Evolutionary conservation across 345 rosid genomes (phyloP).

Genomic region (Camelina laxa): DNA sequence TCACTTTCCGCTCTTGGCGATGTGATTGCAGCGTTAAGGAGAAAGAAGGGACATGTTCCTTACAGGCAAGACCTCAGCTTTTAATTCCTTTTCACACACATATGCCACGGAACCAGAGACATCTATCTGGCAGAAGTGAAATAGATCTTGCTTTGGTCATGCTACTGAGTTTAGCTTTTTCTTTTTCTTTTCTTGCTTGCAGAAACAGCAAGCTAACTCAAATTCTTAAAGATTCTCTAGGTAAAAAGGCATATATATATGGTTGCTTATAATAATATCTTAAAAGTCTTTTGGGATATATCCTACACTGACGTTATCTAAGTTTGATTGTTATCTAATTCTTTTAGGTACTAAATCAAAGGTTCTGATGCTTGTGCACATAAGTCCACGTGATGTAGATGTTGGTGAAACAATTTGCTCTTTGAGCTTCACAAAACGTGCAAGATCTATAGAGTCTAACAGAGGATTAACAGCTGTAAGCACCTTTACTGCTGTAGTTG

Average conservation of each 20-base stretch:
- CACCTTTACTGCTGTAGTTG: background rate
- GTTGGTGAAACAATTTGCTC: conserved; percentile 85
- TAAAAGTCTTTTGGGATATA: background rate
- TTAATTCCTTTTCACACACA: conserved; percentile 27
- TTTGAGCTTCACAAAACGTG: conserved; percentile 80
- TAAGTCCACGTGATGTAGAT: conserved; percentile 81
- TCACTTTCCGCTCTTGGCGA: conserved; percentile 96
- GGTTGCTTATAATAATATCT: conserved; percentile 32
- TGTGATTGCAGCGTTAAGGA: conserved; percentile 87
- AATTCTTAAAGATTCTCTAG: conserved; percentile 92
- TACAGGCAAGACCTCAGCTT: conserved; percentile 68
- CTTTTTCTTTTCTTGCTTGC: conserved; percentile 52
- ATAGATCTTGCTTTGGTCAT: conserved; percentile 23
- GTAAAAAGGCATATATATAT: conserved; percentile 49
- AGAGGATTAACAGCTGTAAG: conserved; percentile 68
- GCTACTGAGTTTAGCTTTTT: conserved; percentile 30
- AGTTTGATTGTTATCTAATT: conserved; percentile 16
- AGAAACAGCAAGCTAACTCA: conserved; percentile 98
- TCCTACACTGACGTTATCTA: background rate
- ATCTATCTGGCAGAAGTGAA: conserved; percentile 28
- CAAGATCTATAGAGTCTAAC: conserved; percentile 70
- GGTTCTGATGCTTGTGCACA: conserved; percentile 88
- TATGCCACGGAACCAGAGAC: conserved; percentile 16
- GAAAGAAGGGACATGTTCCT: conserved; percentile 88
- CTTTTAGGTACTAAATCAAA: conserved; percentile 70